Percentiles rank a stretch among this genome's conserved stretches.
phyloP scores from a whole-genome alignment of 2,329 filamentous ascomycete species.

The Dactylellina haptotyla region DNA sequence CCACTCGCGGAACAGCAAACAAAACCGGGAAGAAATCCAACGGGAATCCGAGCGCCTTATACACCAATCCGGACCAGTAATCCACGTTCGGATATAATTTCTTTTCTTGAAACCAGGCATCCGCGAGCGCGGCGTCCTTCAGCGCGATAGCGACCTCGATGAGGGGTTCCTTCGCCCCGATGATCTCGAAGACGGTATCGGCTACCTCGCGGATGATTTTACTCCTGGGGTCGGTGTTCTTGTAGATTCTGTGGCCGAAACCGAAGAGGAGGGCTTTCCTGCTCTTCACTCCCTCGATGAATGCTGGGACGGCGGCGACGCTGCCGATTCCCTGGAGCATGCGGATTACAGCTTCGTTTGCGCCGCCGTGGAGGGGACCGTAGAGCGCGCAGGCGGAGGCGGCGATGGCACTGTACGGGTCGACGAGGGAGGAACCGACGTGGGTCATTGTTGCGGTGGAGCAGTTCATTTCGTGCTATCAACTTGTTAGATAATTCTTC shows the following conservation, averaged over 20 bases:
- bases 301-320: conserved; percentile 66
- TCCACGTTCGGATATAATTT: conserved; percentile 68
- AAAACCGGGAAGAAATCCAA: conserved; percentile 67
- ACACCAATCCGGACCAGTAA: conserved; percentile 67
- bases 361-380: conserved; percentile 70
- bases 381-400: conserved; percentile 68
- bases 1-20: conserved; percentile 66
- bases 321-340: conserved; percentile 67
- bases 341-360: conserved; percentile 69
- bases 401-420: conserved; percentile 67
- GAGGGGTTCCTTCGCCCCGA: conserved; percentile 65
- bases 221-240: conserved; percentile 67
- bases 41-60: conserved; percentile 68
- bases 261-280: conserved; percentile 68
- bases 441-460: conserved; percentile 69
- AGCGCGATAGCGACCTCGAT: conserved; percentile 66
- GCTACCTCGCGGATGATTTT: conserved; percentile 66
- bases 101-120: conserved; percentile 64
- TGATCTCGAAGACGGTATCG: conserved; percentile 66
- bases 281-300: conserved; percentile 67
- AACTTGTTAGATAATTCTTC: neutral
- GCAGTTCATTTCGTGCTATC: conserved; percentile 68
- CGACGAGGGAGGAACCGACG: conserved; percentile 68
- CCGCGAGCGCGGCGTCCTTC: conserved; percentile 60
- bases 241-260: conserved; percentile 69